phyloP scores from a whole-genome alignment of 1,284 basidiomycete species.

The Kalmanozyma brasiliensis region DNA sequence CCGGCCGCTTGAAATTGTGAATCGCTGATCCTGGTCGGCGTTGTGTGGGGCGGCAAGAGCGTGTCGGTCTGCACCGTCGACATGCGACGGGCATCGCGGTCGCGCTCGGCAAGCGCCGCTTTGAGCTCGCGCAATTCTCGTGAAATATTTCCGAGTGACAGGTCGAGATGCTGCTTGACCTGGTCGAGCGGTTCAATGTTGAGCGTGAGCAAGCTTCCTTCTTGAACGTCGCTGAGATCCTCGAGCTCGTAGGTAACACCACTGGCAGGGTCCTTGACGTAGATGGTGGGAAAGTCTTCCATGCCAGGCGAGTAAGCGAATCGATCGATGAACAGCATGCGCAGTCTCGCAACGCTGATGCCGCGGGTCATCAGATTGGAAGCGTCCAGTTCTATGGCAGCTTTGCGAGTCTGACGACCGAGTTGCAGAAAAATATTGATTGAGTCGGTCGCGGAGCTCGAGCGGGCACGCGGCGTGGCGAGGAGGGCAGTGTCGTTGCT shows the following conservation, averaged over 20 bases:
- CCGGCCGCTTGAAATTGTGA: conserved; percentile 63
- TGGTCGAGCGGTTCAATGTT: conserved; percentile 98
- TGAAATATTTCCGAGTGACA: conserved; percentile 84
- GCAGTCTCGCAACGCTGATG: conserved; percentile 77
- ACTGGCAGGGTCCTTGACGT: conserved; percentile 88
- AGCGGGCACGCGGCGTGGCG: conserved; percentile 12
- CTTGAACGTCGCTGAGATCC: conserved; percentile 90
- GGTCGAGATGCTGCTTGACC: conserved; percentile 96
- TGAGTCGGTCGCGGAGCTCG: conserved; percentile 8
- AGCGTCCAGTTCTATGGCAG: conserved; percentile 73
- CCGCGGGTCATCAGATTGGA: conserved; percentile 39
- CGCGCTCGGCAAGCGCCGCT: conserved; percentile 72
- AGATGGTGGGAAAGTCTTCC: conserved; percentile 95
- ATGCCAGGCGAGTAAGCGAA: conserved; percentile 89
- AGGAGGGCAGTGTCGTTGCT: not conserved
- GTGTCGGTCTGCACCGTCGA: conserved; percentile 29
- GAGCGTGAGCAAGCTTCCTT: conserved; percentile 85
- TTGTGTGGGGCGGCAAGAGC: conserved; percentile 20
- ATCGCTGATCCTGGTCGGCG: conserved; percentile 57
- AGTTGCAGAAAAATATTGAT: conserved; percentile 83
- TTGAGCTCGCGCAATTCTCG: conserved; percentile 92
- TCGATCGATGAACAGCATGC: conserved; percentile 91
- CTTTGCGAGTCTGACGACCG: conserved; percentile 91
- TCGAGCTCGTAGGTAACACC: conserved; percentile 96
- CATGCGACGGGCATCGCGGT: conserved; percentile 40